A percentile compares a stretch with the other conserved stretches of the same genome.
phyloP scores from a whole-genome alignment of 1,139 yeast species.

The Pichia sp. region DNA sequence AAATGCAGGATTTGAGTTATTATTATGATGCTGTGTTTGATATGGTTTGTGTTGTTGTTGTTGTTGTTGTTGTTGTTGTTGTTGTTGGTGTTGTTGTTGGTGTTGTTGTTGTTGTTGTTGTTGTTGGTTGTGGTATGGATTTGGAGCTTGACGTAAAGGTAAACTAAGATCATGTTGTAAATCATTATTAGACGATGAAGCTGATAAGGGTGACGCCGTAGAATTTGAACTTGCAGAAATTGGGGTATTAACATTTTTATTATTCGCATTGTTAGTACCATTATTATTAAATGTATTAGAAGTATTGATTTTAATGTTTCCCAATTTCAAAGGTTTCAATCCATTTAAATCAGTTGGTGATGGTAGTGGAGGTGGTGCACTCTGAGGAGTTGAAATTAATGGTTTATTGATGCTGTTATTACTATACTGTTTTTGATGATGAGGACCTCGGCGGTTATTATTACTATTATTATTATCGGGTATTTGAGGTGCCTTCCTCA shows the following conservation, averaged over 20 bases:
- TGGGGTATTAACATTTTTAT: neutral
- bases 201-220: slow-evolving; percentile 1
- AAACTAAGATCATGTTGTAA: slow-evolving; percentile 25
- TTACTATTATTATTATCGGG: slow-evolving; percentile 11
- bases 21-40: slow-evolving; percentile 32
- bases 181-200: neutral
- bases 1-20: neutral
- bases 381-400: slow-evolving; percentile 20
- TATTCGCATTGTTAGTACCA: neutral
- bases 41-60: neutral
- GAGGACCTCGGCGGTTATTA: neutral
- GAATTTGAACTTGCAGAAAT: slow-evolving; percentile 3
- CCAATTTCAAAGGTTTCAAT: slow-evolving; percentile 2
- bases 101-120: neutral
- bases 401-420: slow-evolving; percentile 15
- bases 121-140: neutral
- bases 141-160: slow-evolving; percentile 39
- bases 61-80: neutral
- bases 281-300: neutral
- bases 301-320: slow-evolving; percentile 5
- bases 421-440: neutral
- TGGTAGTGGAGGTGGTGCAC: slow-evolving; percentile 11
- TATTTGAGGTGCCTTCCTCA: slow-evolving; percentile 26
- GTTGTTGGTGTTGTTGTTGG: neutral
- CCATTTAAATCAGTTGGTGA: neutral